Percentiles rank a stretch among this genome's conserved stretches.
These are phyloP conservation scores for Moesziomyces globuligerus DNA, from an alignment of 1,284 basidiomycete genomes.

Conservation along the genomic window DNA sequence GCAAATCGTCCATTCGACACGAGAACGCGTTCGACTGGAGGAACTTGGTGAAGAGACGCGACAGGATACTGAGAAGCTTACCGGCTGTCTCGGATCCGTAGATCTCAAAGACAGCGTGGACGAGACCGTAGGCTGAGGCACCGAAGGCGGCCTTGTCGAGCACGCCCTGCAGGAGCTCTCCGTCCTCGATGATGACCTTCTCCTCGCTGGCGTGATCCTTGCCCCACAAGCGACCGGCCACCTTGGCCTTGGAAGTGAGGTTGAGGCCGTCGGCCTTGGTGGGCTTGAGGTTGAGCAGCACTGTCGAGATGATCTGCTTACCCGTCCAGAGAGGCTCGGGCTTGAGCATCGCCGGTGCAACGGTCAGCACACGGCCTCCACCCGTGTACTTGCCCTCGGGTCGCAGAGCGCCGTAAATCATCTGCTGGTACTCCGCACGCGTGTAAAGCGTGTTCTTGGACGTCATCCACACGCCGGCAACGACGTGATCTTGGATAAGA, in stretches of 20 bases:
- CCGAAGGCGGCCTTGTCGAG: constrained; percentile 98
- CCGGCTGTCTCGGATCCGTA: constrained; percentile 92
- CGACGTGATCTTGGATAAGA: constrained; percentile 98
- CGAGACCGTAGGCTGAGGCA: constrained; percentile 92
- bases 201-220: constrained; percentile 75
- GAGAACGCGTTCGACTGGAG: constrained; percentile 97
- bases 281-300: constrained; percentile 82
- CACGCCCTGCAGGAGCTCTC: constrained; percentile 89
- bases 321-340: constrained; percentile 94
- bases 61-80: constrained; percentile 89
- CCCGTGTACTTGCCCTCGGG: constrained; percentile 83
- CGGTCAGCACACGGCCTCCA: constrained; percentile 78
- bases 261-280: constrained; percentile 83
- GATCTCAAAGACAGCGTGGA: constrained; percentile 98
- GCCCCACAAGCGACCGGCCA: constrained; percentile 82
- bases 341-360: constrained; percentile 92
- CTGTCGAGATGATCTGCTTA: constrained; percentile 85
- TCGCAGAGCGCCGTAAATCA: constrained; percentile 92
- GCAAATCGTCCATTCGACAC: constrained; percentile 98
- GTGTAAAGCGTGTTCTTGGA: constrained; percentile 93
- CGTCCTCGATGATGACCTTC: constrained; percentile 88
- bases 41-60: constrained; percentile 94
- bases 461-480: constrained; percentile 99
- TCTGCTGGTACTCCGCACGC: constrained; percentile 94
- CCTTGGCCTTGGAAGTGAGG: constrained; percentile 84